phyloP scores from a whole-genome alignment of 139 green algal species.

The Yamagishiella unicocca region DNA sequence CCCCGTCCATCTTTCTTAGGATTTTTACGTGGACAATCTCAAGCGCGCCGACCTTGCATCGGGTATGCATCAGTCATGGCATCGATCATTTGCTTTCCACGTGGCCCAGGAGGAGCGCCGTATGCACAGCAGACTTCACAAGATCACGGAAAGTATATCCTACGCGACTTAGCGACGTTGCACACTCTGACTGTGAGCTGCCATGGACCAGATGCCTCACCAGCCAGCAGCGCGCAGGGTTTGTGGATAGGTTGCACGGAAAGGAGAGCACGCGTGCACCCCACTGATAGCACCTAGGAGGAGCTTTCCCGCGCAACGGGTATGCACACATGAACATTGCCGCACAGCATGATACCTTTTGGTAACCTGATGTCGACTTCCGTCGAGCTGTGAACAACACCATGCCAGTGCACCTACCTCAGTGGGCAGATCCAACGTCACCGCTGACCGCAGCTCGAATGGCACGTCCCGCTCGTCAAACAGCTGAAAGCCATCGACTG shows the following conservation, averaged over 20 bases:
- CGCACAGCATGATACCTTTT: not conserved
- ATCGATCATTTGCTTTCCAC: too few relatives aligned
- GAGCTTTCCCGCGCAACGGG: too few relatives aligned
- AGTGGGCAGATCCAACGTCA: conserved; percentile 58
- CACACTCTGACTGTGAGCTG: too few relatives aligned
- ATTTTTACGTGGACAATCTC: conserved; percentile 76
- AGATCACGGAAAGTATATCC: too few relatives aligned
- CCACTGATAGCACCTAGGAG: too few relatives aligned
- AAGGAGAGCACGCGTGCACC: too few relatives aligned
- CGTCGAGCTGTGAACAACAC: not conserved
- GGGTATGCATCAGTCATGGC: not conserved
- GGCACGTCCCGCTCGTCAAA: conserved; percentile 82
- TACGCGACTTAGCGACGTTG: too few relatives aligned
- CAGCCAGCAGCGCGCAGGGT: not conserved
- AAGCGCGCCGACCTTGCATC: conserved; percentile 67
- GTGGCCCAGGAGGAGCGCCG: too few relatives aligned
- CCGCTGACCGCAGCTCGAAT: conserved; percentile 71
- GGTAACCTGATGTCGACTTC: not conserved
- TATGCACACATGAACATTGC: not conserved
- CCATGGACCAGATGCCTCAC: not conserved
- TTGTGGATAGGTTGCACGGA: too few relatives aligned
- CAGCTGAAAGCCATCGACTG: conserved; percentile 69
- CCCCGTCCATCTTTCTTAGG: conserved; percentile 57
- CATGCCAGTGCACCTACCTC: conserved; percentile 52
- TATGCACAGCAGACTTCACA: too few relatives aligned